Conservation (phyloP, 106 monocot species). For the Cymbidium sinense region DNA sequence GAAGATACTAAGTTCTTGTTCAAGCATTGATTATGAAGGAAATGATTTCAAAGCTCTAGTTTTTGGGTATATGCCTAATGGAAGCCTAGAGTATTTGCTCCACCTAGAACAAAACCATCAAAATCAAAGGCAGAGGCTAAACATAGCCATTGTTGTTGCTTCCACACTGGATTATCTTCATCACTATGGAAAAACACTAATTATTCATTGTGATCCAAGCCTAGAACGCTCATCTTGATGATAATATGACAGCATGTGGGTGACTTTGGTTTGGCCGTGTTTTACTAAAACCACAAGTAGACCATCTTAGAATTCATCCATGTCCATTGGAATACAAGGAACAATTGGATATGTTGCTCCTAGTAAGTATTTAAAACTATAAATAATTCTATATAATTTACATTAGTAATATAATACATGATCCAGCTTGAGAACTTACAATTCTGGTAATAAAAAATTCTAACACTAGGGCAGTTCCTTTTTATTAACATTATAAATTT, state of each 20-base stretch:
- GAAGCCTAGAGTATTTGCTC: slow-evolving; percentile 27
- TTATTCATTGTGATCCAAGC: slow-evolving; percentile 55
- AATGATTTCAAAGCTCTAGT: slow-evolving; percentile 38
- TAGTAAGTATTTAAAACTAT: background rate
- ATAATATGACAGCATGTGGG: slow-evolving; percentile 32
- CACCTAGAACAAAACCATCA: background rate
- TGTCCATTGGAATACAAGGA: background rate
- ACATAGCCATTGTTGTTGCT: slow-evolving; percentile 45
- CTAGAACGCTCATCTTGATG: slow-evolving; percentile 22
- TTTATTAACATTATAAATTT: too few relatives aligned
- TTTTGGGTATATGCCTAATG: slow-evolving; percentile 27
- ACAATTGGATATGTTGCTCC: slow-evolving; percentile 2
- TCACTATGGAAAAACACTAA: slow-evolving; percentile 13
- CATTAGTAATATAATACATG: too few relatives aligned
- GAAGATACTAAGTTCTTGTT: slow-evolving; percentile 25
- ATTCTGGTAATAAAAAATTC: too few relatives aligned
- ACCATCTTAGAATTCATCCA: slow-evolving; percentile 9
- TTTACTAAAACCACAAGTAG: background rate
- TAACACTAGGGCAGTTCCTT: too few relatives aligned
- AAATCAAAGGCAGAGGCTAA: slow-evolving; percentile 20
- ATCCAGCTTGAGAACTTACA: too few relatives aligned
- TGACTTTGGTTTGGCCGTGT: slow-evolving; percentile 40
- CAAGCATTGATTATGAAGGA: slow-evolving; percentile 12
- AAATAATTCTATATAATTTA: too few relatives aligned
- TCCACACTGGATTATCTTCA: slow-evolving; percentile 49